Conservation (phyloP, 108 stramenopile species). For the Cylindrotheca fusiformis region DNA sequence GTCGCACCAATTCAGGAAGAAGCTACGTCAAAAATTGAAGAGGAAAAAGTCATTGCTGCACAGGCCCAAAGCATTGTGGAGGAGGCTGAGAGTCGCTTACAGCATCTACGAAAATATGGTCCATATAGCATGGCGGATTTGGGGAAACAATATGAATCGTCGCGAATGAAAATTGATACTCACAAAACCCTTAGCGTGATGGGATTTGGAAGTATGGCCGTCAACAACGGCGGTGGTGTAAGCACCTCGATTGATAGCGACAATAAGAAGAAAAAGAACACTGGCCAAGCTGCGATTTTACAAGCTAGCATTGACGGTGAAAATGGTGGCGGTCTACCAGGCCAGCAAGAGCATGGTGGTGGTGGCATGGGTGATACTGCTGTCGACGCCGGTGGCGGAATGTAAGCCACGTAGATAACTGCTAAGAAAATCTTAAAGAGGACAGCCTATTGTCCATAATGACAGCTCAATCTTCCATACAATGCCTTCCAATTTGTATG, state of each 20-base stretch:
- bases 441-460: too few species aligned
- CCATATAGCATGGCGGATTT: not conserved
- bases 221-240: not conserved
- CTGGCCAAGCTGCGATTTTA: not conserved
- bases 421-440: too few species aligned
- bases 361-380: not conserved
- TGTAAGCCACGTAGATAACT: too few species aligned
- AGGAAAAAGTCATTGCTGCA: not conserved
- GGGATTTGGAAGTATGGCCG: not conserved
- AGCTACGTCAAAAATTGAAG: not conserved
- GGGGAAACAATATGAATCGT: not conserved
- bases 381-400: not conserved
- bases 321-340: not conserved
- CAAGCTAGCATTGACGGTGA: not conserved
- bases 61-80: not conserved
- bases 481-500: too few species aligned
- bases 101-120: not conserved
- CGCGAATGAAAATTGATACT: not conserved
- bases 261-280: not conserved
- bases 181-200: not conserved
- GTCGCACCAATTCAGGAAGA: not conserved
- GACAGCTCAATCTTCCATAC: too few species aligned
- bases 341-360: too few species aligned
- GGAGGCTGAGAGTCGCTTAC: not conserved
- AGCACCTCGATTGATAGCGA: not conserved